Evolutionary conservation across 768 basidiomycete genomes (phyloP).

Genomic region (Macrolepiota dolichaula): DNA sequence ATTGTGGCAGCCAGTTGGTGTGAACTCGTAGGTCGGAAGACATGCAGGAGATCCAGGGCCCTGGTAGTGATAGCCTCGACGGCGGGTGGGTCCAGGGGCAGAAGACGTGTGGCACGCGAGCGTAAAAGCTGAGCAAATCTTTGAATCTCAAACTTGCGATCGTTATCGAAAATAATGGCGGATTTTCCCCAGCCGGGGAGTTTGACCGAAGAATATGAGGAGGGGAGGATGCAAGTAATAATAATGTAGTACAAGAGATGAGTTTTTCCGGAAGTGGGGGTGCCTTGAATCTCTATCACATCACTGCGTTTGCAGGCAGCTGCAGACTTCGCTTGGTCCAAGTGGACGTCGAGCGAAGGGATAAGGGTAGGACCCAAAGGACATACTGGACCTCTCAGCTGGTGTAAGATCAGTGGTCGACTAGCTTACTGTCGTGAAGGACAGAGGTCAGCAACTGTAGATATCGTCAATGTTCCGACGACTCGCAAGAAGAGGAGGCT

Average conservation of each 20-base stretch:
- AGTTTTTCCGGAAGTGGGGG: constrained; percentile 72
- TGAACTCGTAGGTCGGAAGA: constrained; percentile 70
- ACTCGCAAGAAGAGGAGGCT: background rate
- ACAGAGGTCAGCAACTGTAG: constrained; percentile 41
- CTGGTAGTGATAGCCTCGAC: constrained; percentile 11
- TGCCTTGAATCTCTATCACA: constrained; percentile 75
- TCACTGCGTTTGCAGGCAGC: constrained; percentile 44
- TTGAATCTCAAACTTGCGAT: constrained; percentile 56
- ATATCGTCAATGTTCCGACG: constrained; percentile 2
- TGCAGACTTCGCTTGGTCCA: constrained; percentile 11
- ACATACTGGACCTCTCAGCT: constrained; percentile 20
- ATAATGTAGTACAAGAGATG: constrained; percentile 70
- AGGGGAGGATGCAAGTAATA: constrained; percentile 55
- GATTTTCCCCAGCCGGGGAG: constrained; percentile 63
- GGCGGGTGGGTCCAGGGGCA: constrained; percentile 20
- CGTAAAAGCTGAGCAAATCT: constrained; percentile 54
- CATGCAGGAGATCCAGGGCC: constrained; percentile 53
- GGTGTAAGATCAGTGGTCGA: background rate
- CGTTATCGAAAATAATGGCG: constrained; percentile 69
- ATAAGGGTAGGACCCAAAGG: constrained; percentile 27
- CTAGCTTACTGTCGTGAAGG: constrained; percentile 30
- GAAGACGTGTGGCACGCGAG: constrained; percentile 36
- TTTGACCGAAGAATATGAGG: constrained; percentile 21
- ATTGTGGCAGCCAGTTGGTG: constrained; percentile 69
- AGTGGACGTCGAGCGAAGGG: constrained; percentile 30